A percentile compares a stretch with the other conserved stretches of the same genome.
Evolutionary conservation across 2,329 filamentous ascomycete genomes (phyloP).

Genomic region (Cryphonectria japonica): DNA sequence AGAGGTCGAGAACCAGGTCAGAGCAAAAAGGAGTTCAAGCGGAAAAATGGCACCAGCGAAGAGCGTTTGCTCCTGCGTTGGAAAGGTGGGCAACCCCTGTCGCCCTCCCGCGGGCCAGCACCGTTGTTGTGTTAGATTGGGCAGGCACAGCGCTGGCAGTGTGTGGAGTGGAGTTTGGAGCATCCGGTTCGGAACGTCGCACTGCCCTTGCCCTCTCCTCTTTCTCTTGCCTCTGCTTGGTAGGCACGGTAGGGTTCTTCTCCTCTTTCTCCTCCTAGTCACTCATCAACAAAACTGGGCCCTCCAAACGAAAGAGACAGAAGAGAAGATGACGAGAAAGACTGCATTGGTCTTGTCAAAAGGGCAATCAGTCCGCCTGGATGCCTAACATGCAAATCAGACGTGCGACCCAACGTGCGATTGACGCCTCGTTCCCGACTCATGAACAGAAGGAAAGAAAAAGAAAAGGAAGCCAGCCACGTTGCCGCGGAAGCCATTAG

Average conservation of each 20-base stretch:
- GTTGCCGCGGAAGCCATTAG: background rate
- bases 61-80: constrained; percentile 8
- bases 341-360: background rate
- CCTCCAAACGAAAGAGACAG: background rate
- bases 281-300: background rate
- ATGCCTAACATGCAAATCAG: background rate
- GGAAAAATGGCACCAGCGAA: constrained; percentile 13
- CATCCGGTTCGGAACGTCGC: constrained; percentile 3
- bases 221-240: background rate
- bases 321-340: background rate
- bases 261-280: background rate
- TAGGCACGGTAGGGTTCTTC: background rate
- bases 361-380: background rate
- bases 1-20: constrained; percentile 5
- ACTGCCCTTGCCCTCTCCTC: background rate
- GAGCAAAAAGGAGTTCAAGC: constrained; percentile 13
- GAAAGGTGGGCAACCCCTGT: constrained; percentile 12
- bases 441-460: background rate
- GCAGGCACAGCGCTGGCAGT: constrained; percentile 11
- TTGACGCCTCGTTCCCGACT: background rate
- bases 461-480: background rate
- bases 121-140: constrained; percentile 4
- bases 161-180: constrained; percentile 3
- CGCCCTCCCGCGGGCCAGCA: constrained; percentile 4
- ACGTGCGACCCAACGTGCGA: background rate